These are phyloP conservation scores for Millerozyma miso DNA, from an alignment of 805 yeast genomes.

Conservation along the genomic window DNA sequence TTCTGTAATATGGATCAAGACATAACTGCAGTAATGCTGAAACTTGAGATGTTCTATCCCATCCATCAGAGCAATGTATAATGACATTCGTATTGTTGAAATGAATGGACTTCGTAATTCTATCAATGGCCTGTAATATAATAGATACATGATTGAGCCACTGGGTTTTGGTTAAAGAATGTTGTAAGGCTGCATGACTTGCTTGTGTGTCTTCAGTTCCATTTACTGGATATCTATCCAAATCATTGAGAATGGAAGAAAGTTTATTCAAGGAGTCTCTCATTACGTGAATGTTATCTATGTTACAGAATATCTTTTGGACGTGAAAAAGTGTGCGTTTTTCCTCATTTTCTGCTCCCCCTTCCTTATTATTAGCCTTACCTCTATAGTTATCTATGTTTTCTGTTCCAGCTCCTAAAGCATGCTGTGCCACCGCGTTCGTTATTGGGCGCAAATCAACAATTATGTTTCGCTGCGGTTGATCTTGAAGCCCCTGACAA, in stretches of 20 bases:
- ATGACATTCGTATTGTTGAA: conserved; percentile 78
- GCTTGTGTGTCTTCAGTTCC: conserved; percentile 10
- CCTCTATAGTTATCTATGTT: conserved; percentile 78
- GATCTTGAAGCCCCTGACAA: conserved; percentile 22
- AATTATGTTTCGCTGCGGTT: conserved; percentile 54
- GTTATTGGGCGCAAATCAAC: conserved; percentile 92
- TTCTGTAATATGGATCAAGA: conserved; percentile 85
- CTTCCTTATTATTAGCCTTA: conserved; percentile 8
- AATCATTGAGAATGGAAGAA: conserved; percentile 57
- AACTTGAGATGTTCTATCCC: conserved; percentile 95
- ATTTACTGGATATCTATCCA: conserved; percentile 51
- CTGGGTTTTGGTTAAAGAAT: conserved; percentile 56
- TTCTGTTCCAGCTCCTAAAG: conserved; percentile 97
- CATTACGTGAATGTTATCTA: conserved; percentile 95
- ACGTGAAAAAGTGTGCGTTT: conserved; percentile 17
- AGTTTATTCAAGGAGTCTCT: conserved; percentile 73
- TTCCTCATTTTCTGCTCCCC: background rate
- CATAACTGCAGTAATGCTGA: conserved; percentile 80
- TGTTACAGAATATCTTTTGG: conserved; percentile 77
- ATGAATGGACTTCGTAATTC: conserved; percentile 76
- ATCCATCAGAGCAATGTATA: conserved; percentile 96
- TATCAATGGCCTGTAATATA: conserved; percentile 69
- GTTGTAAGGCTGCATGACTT: conserved; percentile 34
- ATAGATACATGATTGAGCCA: conserved; percentile 77
- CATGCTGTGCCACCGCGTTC: conserved; percentile 94